A percentile compares a stretch with the other conserved stretches of the same genome.
Conservation (phyloP, 1,284 basidiomycete species). For the Cutaneotrichosporon sp. region DNA sequence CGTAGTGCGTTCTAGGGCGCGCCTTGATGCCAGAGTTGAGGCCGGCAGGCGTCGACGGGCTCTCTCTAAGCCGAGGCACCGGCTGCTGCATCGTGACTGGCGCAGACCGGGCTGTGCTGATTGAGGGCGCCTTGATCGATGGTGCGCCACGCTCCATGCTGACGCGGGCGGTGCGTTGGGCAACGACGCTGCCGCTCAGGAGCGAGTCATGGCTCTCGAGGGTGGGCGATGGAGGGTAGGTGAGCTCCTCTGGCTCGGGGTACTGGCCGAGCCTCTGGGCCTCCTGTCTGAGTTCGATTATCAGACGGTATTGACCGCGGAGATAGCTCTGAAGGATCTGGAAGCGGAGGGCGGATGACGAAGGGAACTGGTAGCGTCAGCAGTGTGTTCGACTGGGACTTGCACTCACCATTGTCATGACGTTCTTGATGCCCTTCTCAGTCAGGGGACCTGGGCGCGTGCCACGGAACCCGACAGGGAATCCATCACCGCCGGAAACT, state of each 20-base stretch:
- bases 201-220: slow-evolving; percentile 29
- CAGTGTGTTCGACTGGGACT: neutral
- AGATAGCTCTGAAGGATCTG: slow-evolving; percentile 58
- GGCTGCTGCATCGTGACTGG: slow-evolving; percentile 15
- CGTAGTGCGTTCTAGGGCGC: slow-evolving; percentile 46
- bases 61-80: slow-evolving; percentile 32
- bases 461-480: slow-evolving; percentile 52
- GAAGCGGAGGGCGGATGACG: slow-evolving; percentile 58
- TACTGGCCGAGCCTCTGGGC: slow-evolving; percentile 41
- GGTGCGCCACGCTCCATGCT: slow-evolving; percentile 23
- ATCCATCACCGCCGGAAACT: slow-evolving; percentile 40
- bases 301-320: slow-evolving; percentile 56
- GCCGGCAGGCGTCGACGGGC: slow-evolving; percentile 46
- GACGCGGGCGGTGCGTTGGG: slow-evolving; percentile 6
- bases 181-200: neutral
- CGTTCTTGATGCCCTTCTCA: slow-evolving; percentile 79
- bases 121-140: slow-evolving; percentile 25
- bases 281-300: slow-evolving; percentile 42
- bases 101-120: slow-evolving; percentile 25
- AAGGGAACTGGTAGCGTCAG: slow-evolving; percentile 53
- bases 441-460: slow-evolving; percentile 69
- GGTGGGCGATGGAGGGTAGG: slow-evolving; percentile 25
- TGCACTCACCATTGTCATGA: slow-evolving; percentile 75
- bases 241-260: slow-evolving; percentile 38
- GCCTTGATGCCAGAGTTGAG: slow-evolving; percentile 24